phyloP scores from a whole-genome alignment of 176 grass and related monocot genomes.

The Saccharum spontaneum region DNA sequence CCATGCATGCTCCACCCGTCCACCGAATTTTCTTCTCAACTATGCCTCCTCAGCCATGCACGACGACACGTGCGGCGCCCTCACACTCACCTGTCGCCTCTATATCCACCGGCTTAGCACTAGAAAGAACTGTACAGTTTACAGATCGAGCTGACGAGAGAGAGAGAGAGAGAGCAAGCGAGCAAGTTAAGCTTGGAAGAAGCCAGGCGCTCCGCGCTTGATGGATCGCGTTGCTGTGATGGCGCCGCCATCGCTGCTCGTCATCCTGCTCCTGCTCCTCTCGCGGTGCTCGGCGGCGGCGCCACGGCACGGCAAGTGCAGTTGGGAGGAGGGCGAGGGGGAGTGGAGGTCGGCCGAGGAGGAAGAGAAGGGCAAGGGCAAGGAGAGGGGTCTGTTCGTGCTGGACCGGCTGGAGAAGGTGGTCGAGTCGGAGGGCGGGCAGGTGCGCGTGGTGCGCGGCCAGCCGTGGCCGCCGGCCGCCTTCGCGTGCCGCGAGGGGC shows the following conservation, averaged over 20 bases:
- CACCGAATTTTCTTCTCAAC: not conserved
- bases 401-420: conserved; percentile 80
- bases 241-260: conserved; percentile 2
- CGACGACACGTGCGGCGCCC: conserved; percentile 34
- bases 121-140: not conserved
- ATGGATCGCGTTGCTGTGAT: not conserved
- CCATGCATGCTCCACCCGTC: not conserved
- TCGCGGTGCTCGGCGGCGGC: conserved; percentile 5
- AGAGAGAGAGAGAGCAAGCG: too few relatives aligned
- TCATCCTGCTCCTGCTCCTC: conserved; percentile 33
- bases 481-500: conserved; percentile 27
- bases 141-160: too few relatives aligned
- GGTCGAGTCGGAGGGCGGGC: conserved; percentile 71
- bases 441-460: conserved; percentile 68
- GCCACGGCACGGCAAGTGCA: not conserved
- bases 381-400: conserved; percentile 51
- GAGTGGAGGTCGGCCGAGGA: conserved; percentile 37
- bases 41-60: conserved; percentile 29
- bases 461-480: conserved; percentile 25
- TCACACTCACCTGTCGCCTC: conserved; percentile 40
- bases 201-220: not conserved
- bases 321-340: conserved; percentile 39
- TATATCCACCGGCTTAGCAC: not conserved
- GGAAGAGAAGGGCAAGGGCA: conserved; percentile 15
- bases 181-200: not conserved